Percentiles rank a stretch among this genome's conserved stretches.
These are phyloP conservation scores for Ceratobasidium sp. DNA, from an alignment of 1,284 basidiomycete genomes.

Conservation along the genomic window DNA sequence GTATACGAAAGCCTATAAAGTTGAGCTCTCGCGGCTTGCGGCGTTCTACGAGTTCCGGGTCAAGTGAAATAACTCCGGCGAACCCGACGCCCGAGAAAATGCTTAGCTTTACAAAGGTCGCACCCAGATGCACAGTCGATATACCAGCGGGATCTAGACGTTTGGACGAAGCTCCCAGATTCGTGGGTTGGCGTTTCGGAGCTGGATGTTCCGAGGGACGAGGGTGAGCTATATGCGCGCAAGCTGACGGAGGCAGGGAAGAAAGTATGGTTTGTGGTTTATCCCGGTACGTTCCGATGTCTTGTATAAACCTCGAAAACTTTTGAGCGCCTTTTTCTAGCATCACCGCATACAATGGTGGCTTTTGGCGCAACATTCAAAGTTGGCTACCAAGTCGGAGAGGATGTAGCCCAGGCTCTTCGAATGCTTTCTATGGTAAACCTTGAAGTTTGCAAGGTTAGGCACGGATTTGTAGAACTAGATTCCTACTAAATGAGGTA, in stretches of 20 bases:
- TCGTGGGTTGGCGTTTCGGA: constrained; percentile 74
- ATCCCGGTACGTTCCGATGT: constrained; percentile 48
- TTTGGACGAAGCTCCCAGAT: constrained; percentile 62
- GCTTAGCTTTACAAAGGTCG: constrained; percentile 75
- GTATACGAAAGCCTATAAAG: too few relatives aligned
- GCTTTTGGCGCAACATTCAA: constrained; percentile 25
- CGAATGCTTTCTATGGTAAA: constrained; percentile 6
- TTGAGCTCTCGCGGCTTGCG: too few relatives aligned
- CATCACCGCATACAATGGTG: constrained; percentile 26
- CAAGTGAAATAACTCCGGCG: constrained; percentile 67
- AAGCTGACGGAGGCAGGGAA: constrained; percentile 67
- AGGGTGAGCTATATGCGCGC: constrained; percentile 72
- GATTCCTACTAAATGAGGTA: too few relatives aligned
- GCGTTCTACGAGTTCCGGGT: constrained; percentile 62
- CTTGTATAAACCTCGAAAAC: neutral
- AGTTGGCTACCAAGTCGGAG: constrained; percentile 28
- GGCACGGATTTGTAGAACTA: too few relatives aligned
- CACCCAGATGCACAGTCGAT: constrained; percentile 77
- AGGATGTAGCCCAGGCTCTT: constrained; percentile 19
- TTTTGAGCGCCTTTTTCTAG: neutral
- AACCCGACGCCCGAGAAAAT: constrained; percentile 71
- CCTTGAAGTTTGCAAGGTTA: too few relatives aligned
- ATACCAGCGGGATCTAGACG: constrained; percentile 67
- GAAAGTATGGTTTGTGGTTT: constrained; percentile 65
- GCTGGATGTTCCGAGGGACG: constrained; percentile 72